Base-by-base conservation (phyloP, 1,284 basidiomycete genomes). In the Ganoderma meredithae region DNA sequence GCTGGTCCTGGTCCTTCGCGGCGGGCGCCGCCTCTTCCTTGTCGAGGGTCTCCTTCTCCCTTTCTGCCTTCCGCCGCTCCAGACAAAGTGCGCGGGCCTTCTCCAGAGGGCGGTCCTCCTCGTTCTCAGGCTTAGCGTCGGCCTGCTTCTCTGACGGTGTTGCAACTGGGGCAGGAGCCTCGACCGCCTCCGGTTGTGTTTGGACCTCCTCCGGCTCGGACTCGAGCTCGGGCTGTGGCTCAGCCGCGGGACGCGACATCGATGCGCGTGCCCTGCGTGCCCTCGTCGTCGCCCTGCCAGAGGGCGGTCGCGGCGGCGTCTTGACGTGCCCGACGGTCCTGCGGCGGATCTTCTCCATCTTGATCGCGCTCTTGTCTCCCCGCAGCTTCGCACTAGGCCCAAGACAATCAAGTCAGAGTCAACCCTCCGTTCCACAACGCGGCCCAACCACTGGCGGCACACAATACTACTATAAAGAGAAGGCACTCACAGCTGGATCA, bases 321-420 rank as follows among this genome's bases (percentile, higher is more conserved):
- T 39, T 40, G 39, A 39, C 39, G 39, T 25, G 36, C 22, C 22
- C 58, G n/a, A 60, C n/a, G n/a, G 58, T 60, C 36, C 58, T 40
- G 10, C 58, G 36, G 10, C 36, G n/a, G 10, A 60, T 39, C 58
- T 60, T 60, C 58, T 60, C 58, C 22, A 60, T 40, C 36, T 41
- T 60, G 10, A 60, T 27, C 13, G 58, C 22, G 1, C 6, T 5
- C 33, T 25, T 60, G 19, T 60, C 58, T 0, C 39, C 58, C 1
- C 22, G 22, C 5, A 40, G 58, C 39, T 27, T 60, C 9, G 58
- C 58, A 6, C 58, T 60, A 22, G 17, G 19, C 12, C 31, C 4
- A 53, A 3, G 39, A 39, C 31, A 39, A 9, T 22, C 17, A 36
- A 39, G 2, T n/a, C 17, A 25, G 2, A 7, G 13, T 59, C 33